Conservation (phyloP, 73 alveolate genomes). For the Durusdinium trenchii region DNA sequence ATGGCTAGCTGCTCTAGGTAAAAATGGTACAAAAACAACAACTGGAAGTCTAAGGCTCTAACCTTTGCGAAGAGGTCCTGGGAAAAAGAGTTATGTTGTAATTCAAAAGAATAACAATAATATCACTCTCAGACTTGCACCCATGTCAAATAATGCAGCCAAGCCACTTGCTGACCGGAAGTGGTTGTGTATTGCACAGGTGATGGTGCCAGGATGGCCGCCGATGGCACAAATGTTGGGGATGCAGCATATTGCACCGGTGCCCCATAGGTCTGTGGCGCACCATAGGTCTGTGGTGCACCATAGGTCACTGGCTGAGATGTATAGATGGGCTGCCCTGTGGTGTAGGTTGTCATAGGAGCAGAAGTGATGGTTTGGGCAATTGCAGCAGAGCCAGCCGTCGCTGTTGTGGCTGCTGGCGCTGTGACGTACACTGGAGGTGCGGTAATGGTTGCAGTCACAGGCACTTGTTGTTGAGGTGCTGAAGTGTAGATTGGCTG, state of each 20-base stretch:
- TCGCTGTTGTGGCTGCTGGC: slow-evolving; percentile 5
- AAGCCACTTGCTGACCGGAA: background rate
- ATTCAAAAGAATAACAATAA: background rate
- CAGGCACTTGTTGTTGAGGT: too few species aligned
- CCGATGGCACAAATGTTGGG: background rate
- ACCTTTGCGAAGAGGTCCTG: slow-evolving; percentile 8
- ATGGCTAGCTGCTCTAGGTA: background rate
- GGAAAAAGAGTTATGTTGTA: too few species aligned
- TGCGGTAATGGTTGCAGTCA: too few species aligned
- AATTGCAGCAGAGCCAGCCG: background rate
- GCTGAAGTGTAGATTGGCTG: too few species aligned
- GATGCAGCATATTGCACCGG: background rate
- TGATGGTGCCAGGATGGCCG: background rate
- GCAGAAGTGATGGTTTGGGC: background rate
- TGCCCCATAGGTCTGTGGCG: background rate
- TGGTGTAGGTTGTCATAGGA: background rate
- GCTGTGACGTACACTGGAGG: background rate
- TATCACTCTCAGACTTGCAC: background rate
- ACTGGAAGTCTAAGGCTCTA: background rate
- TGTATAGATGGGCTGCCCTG: background rate
- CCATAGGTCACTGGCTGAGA: background rate
- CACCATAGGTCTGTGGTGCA: background rate
- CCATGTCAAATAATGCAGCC: background rate
- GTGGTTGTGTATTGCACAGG: slow-evolving; percentile 10
- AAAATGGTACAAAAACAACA: background rate